A percentile compares a stretch with the other conserved stretches of the same genome.
phyloP scores from a whole-genome alignment of 352 stramenopile species.

The Thraustotheca clavata region DNA sequence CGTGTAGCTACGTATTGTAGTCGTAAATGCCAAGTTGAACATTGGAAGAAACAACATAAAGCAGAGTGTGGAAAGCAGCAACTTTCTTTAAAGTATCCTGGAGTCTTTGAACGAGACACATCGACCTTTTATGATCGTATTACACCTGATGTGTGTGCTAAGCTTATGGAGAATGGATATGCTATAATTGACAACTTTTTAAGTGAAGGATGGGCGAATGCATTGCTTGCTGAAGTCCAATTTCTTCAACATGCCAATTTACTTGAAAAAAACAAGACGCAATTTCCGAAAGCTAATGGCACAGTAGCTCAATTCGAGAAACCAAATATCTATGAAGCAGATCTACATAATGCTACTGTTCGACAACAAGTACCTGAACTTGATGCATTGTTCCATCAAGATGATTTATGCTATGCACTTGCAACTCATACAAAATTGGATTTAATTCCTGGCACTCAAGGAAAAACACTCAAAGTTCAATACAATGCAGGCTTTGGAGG shows the following conservation, averaged over 20 bases:
- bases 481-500: constrained; percentile 60
- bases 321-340: constrained; percentile 77
- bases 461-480: constrained; percentile 68
- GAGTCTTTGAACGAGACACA: constrained; percentile 46
- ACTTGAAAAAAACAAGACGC: constrained; percentile 73
- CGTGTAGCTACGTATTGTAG: constrained; percentile 7
- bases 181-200: constrained; percentile 66
- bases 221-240: constrained; percentile 55
- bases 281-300: constrained; percentile 44
- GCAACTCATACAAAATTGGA: constrained; percentile 27
- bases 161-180: constrained; percentile 44
- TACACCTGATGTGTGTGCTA: constrained; percentile 30
- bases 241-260: constrained; percentile 40
- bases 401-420: constrained; percentile 39
- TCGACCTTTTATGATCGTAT: constrained; percentile 40
- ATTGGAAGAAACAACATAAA: constrained; percentile 19
- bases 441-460: constrained; percentile 41
- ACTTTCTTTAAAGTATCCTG: constrained; percentile 25
- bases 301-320: constrained; percentile 56
- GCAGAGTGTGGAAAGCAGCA: background rate
- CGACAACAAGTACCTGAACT: constrained; percentile 49
- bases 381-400: constrained; percentile 55
- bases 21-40: background rate
- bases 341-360: constrained; percentile 57
- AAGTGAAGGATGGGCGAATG: constrained; percentile 39